Evolutionary conservation across 768 basidiomycete species (phyloP).

Genomic region (Termitomyces sp.): DNA sequence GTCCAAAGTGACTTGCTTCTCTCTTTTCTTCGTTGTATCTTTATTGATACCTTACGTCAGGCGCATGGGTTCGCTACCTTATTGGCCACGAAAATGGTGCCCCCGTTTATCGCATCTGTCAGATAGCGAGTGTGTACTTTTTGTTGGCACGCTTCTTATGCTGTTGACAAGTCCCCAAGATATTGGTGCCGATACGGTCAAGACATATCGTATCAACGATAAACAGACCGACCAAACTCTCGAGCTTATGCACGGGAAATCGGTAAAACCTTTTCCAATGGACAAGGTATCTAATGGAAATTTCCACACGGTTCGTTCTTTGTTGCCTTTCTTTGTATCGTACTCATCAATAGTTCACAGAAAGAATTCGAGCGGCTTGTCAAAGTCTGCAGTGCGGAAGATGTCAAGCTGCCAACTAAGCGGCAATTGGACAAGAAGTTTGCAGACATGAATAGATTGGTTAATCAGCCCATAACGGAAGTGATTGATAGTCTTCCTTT

Average conservation of each 20-base stretch:
- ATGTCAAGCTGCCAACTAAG: constrained; percentile 63
- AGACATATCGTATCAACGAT: constrained; percentile 71
- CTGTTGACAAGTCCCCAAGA: constrained; percentile 23
- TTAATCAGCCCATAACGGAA: constrained; percentile 70
- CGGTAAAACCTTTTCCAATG: constrained; percentile 60
- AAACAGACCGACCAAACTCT: constrained; percentile 58
- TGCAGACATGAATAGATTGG: constrained; percentile 52
- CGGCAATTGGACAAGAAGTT: constrained; percentile 60
- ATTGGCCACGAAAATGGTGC: constrained; percentile 57
- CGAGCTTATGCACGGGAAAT: constrained; percentile 73
- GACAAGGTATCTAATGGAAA: constrained; percentile 79
- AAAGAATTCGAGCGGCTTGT: constrained; percentile 66
- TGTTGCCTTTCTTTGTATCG: constrained; percentile 17
- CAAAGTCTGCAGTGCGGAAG: constrained; percentile 38
- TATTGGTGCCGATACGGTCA: constrained; percentile 44
- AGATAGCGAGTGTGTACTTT: constrained; percentile 59
- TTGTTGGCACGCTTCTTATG: not conserved
- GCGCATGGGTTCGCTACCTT: constrained; percentile 81
- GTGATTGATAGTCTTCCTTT: constrained; percentile 36
- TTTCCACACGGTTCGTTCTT: constrained; percentile 52
- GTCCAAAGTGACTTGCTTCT: constrained; percentile 49
- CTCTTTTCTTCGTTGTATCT: constrained; percentile 4
- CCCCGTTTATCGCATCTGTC: constrained; percentile 77
- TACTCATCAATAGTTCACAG: constrained; percentile 28
- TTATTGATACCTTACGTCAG: constrained; percentile 29